phyloP scores from a whole-genome alignment of 345 rosid species.

The Euphorbia lathyris region DNA sequence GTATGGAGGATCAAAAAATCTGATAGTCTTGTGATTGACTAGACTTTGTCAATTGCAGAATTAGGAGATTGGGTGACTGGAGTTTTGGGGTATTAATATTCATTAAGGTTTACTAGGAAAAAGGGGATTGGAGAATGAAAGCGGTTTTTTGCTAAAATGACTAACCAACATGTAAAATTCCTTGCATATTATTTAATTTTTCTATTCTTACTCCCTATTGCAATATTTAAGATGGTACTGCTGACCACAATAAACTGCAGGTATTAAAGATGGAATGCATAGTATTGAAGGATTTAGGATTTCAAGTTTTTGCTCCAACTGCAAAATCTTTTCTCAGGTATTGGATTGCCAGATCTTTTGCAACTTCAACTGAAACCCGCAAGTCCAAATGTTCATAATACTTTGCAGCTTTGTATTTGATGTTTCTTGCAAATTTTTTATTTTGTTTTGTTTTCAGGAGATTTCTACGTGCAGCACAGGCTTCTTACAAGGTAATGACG shows the following conservation, averaged over 20 bases:
- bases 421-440: constrained; percentile 3
- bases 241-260: constrained; percentile 35
- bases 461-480: constrained; percentile 84
- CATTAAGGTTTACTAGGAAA: not conserved
- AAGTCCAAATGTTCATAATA: constrained; percentile 11
- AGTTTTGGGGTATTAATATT: not conserved
- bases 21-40: not conserved
- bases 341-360: constrained; percentile 6
- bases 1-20: not conserved
- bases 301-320: constrained; percentile 66
- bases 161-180: not conserved
- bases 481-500: constrained; percentile 53
- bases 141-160: not conserved
- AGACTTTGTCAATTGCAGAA: not conserved
- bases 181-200: not conserved
- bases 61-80: not conserved
- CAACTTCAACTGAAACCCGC: not conserved
- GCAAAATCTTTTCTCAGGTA: constrained; percentile 89
- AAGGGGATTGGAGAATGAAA: not conserved
- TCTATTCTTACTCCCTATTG: not conserved
- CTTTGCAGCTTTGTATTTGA: not conserved
- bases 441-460: constrained; percentile 50
- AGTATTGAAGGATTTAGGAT: constrained; percentile 65
- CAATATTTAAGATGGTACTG: constrained; percentile 2
- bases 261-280: constrained; percentile 68